A percentile compares a stretch with the other conserved stretches of the same genome.
Evolutionary conservation across 352 stramenopile genomes (phyloP).

Genomic region (Peronospora belbahrii): DNA sequence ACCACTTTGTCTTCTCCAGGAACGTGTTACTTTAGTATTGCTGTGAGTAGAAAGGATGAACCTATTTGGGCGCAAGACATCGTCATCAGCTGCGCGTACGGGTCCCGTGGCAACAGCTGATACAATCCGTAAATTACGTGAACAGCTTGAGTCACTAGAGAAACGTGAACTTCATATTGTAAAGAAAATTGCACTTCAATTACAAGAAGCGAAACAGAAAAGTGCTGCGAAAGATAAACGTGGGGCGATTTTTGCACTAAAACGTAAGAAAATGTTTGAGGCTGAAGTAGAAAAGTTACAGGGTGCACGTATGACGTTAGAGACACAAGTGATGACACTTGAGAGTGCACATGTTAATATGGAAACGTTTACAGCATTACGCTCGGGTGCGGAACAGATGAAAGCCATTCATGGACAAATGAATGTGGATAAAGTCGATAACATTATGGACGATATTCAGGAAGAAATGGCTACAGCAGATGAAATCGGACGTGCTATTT

Average conservation of each 20-base stretch:
- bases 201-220: constrained; percentile 94
- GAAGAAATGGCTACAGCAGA: constrained; percentile 94
- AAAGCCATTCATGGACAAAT: constrained; percentile 92
- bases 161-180: constrained; percentile 94
- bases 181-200: constrained; percentile 92
- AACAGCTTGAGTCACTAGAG: constrained; percentile 87
- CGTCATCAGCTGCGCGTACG: constrained; percentile 41
- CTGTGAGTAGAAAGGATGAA: constrained; percentile 76
- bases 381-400: constrained; percentile 90
- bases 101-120: constrained; percentile 66
- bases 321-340: constrained; percentile 89
- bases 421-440: constrained; percentile 95
- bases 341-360: constrained; percentile 93
- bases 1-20: too few relatives aligned
- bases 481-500: constrained; percentile 92
- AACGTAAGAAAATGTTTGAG: constrained; percentile 98
- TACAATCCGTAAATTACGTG: constrained; percentile 87
- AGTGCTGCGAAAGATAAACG: constrained; percentile 95
- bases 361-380: constrained; percentile 94
- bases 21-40: too few relatives aligned
- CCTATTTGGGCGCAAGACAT: constrained; percentile 76
- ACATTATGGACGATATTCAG: constrained; percentile 97
- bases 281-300: constrained; percentile 97
- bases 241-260: constrained; percentile 95
- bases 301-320: constrained; percentile 93